phyloP scores from a whole-genome alignment of 257 asterid genomes.

The Thymus mandschuricus region DNA sequence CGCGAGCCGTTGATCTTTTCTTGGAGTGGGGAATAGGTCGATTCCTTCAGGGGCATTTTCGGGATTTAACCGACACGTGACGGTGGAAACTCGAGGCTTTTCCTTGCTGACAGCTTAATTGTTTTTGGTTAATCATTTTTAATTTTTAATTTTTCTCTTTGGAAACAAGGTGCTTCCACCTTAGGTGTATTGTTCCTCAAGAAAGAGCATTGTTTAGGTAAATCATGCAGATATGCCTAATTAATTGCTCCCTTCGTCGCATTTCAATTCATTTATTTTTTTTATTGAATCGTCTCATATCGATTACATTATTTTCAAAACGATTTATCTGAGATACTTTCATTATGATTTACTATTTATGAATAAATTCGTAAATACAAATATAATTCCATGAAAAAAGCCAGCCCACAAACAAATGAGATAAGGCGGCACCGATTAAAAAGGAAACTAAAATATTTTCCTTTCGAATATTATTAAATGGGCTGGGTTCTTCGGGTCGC shows the following conservation, averaged over 20 bases:
- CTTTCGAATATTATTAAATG: too few species aligned
- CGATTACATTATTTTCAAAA: too few species aligned
- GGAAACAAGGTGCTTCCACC: slow-evolving; percentile 25
- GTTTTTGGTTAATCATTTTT: not conserved
- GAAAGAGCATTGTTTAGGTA: slow-evolving; percentile 27
- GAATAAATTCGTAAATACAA: too few species aligned
- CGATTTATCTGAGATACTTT: not conserved
- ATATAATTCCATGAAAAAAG: not conserved
- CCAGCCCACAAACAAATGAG: not conserved
- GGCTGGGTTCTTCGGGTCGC: too few species aligned
- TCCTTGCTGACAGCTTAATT: not conserved
- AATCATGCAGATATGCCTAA: slow-evolving; percentile 6
- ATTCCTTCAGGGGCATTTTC: slow-evolving; percentile 24
- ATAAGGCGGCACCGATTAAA: not conserved
- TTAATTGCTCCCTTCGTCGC: not conserved
- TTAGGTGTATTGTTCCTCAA: slow-evolving; percentile 38
- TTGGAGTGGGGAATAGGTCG: slow-evolving; percentile 36
- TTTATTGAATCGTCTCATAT: not conserved
- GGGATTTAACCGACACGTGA: slow-evolving; percentile 35
- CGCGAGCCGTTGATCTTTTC: slow-evolving; percentile 47
- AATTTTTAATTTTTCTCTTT: slow-evolving; percentile 18
- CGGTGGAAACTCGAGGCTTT: slow-evolving; percentile 1
- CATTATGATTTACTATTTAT: too few species aligned
- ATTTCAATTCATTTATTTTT: not conserved
- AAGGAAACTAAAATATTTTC: too few species aligned